Conservation (phyloP, 2,329 filamentous ascomycete genomes). For the Peltaster fructicola region DNA sequence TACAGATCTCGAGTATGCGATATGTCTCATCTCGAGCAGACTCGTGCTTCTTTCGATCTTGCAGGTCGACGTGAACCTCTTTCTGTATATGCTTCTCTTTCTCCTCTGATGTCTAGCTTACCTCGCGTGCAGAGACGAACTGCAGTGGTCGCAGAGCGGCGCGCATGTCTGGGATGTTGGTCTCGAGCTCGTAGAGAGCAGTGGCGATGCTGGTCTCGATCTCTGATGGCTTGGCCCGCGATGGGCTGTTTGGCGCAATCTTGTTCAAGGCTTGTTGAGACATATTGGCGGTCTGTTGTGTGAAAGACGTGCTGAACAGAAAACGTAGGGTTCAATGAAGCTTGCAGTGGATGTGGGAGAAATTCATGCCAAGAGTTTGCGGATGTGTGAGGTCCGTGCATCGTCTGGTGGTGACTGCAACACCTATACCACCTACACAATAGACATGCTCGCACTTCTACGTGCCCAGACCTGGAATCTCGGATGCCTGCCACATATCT, state of each 20-base stretch:
- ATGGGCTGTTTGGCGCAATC: constrained; percentile 95
- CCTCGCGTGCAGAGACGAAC: constrained; percentile 97
- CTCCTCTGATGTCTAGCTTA: constrained; percentile 40
- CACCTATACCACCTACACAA: too few relatives aligned
- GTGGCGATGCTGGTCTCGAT: constrained; percentile 92
- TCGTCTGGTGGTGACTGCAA: too few relatives aligned
- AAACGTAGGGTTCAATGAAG: too few relatives aligned
- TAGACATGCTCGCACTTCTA: constrained; percentile 1
- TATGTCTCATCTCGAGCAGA: constrained; percentile 6
- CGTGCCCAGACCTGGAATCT: background rate
- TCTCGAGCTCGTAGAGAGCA: constrained; percentile 98
- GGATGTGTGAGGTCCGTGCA: too few relatives aligned
- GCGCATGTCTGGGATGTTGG: constrained; percentile 97
- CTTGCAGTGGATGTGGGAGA: too few relatives aligned
- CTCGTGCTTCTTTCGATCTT: constrained; percentile 1
- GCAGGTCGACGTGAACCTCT: too few relatives aligned
- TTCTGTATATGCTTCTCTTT: constrained; percentile 1
- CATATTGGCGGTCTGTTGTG: constrained; percentile 39
- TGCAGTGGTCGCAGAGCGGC: constrained; percentile 89
- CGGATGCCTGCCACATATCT: background rate
- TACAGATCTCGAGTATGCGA: constrained; percentile 12
- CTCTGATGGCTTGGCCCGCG: constrained; percentile 89
- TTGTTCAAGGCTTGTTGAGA: constrained; percentile 70
- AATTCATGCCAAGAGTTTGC: too few relatives aligned
- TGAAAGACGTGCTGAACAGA: background rate